Evolutionary conservation across 345 rosid genomes (phyloP), one percentile per base, ranked within the genome.

Genomic region (Aegle marmelos): DNA sequence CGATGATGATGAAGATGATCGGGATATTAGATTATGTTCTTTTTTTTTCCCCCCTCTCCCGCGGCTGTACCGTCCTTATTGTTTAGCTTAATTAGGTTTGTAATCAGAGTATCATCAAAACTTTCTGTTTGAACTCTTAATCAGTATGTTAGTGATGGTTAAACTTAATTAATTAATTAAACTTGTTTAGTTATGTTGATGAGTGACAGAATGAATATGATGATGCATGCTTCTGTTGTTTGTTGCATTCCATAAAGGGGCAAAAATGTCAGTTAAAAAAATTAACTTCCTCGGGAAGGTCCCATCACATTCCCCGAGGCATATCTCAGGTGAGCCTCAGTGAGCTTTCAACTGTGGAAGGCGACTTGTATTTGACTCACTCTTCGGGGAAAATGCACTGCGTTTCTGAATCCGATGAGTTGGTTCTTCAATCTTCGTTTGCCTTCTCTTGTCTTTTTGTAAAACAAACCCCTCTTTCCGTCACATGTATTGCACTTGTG

Each of bases 251-350:
- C 19, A 1, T 17, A 17, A 53, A 45, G 50, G 50, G 50, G 50
- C 17, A 45, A 45, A 45, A 45, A 45, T 13, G 50, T 45, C 50
- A 13, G 50, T 45, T 45, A 13, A 0, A 11, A 45, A 13, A 45
- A 11, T 45, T 0, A 3, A 13, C 21, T 27, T 64, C 80, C 80
- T 50, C 80, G 85, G 82, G 80, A 82, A 75, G 80, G 41, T 53
- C 37, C 37, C 13, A 71, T 71, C 65, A 28, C 65, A 39, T 36
- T 30, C 48, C 59, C 65, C 74, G 36, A 75, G 64, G 79, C 82
- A 27, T 59, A 33, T 70, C 59, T 25, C 30, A 66, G 78, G 45
- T 67, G 41, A 62, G 60, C 37, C 82, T 7, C 76, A 36, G 70
- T 54, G 21, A 33, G 56, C 31, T 33, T 58, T 60, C 70, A 66